Evolutionary conservation across 495 filamentous ascomycete genomes (phyloP), one percentile per base, ranked within the genome.

Genomic region (Astrocystis sublimbata): DNA sequence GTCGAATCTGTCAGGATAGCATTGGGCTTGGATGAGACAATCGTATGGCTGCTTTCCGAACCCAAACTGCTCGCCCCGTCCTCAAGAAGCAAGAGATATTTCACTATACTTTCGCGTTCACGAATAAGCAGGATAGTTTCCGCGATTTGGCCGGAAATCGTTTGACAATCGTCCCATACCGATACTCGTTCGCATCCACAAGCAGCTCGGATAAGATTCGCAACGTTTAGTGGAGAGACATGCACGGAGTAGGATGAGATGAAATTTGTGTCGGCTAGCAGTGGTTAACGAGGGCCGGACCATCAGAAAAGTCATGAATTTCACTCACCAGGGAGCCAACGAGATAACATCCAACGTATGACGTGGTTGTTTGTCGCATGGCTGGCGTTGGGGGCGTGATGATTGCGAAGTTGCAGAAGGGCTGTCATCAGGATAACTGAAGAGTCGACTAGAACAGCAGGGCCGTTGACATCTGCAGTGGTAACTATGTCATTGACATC

Each of bases 401-500:
- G 73, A 57, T 83, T 84, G 62, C 78, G 84, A 58, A 82, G 78
- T 65, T 82, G 84, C 49, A 85, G 76, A 60, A 92, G 61, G 42
- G 80, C 83, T 7, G 82, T 76, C 89, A 92, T 93, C 31, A 97
- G 70, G 3, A 79, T 80, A n/a, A 93, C 73, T 28, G 89, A 86
- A 30, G 90, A 85, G 68, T 97, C 94, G 6, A 88, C 86, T n/a
- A 96, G 78, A 21, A 86, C 69, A 21, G 87, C 87, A 3, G 93
- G 96, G 0, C 92, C 92, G 70, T 88, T 92, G 45, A 94, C 78
- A 62, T 92, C 92, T 52, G 88, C 84, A 15, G 88, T 88, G 7
- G 83, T 80, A 36, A 94, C 78, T 67, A 94, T 89, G 36, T 83
- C 83, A 60, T 87, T 86, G 43, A 88, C 79, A 38, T 85, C 81